phyloP scores from a whole-genome alignment of 2,329 filamentous ascomycete genomes.

The Tympanopsis confertula region DNA sequence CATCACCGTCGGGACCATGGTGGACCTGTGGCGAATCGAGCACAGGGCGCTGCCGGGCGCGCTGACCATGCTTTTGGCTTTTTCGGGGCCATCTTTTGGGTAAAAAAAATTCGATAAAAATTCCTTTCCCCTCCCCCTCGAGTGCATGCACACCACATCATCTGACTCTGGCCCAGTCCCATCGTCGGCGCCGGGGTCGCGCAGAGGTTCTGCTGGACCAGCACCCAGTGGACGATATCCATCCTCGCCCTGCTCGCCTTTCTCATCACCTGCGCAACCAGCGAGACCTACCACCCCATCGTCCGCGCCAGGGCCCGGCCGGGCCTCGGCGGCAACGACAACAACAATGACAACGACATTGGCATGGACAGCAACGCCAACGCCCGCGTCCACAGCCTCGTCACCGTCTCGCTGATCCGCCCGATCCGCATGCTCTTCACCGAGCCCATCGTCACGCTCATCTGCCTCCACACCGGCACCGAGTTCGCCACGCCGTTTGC shows the following conservation, averaged over 20 bases:
- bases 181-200: constrained; percentile 28
- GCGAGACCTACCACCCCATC: constrained; percentile 30
- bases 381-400: too few relatives aligned
- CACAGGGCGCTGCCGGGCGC: too few relatives aligned
- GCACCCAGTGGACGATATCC: constrained; percentile 28
- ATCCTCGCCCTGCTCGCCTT: constrained; percentile 23
- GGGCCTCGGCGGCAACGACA: background rate
- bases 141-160: too few relatives aligned
- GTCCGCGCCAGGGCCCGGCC: constrained; percentile 14
- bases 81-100: too few relatives aligned
- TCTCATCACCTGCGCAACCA: constrained; percentile 22
- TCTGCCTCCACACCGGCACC: constrained; percentile 14
- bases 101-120: too few relatives aligned
- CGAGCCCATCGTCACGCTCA: constrained; percentile 37
- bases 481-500: constrained; percentile 13
- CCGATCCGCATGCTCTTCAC: constrained; percentile 31
- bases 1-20: constrained; percentile 14
- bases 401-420: constrained; percentile 14
- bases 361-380: background rate
- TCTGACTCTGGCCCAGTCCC: constrained; percentile 15
- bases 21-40: constrained; percentile 15
- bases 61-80: too few relatives aligned
- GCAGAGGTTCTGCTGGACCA: constrained; percentile 26
- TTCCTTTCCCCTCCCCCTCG: too few relatives aligned
- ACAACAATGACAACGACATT: background rate